phyloP scores from a whole-genome alignment of 2,329 filamentous ascomycete species.

The Diaporthe australafricana region DNA sequence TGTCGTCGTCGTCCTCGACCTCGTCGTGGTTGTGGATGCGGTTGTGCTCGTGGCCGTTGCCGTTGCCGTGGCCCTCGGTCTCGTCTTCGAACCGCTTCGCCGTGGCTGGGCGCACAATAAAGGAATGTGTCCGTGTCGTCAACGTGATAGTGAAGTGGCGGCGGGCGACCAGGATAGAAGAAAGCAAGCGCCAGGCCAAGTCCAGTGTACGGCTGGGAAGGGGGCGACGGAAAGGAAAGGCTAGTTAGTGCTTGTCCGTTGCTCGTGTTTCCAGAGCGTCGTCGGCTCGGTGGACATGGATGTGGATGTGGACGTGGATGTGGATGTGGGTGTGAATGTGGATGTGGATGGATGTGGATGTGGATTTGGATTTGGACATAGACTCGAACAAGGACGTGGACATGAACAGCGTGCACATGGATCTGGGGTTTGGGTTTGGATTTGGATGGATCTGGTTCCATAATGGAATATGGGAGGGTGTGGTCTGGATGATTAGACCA shows the following conservation, averaged over 20 bases:
- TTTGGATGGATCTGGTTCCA: background rate
- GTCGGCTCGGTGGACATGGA: background rate
- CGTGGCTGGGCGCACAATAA: background rate
- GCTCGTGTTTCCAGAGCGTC: slow-evolving; percentile 6
- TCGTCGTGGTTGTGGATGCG: background rate
- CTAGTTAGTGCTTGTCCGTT: background rate
- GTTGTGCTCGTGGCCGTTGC: background rate
- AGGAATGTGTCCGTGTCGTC: slow-evolving; percentile 1
- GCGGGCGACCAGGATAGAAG: slow-evolving; percentile 1
- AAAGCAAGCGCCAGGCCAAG: background rate
- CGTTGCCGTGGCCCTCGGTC: background rate
- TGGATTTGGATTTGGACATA: slow-evolving; percentile 9
- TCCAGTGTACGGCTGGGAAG: slow-evolving; percentile 14
- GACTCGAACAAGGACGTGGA: background rate
- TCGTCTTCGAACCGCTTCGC: background rate
- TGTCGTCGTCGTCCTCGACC: background rate
- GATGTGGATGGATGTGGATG: background rate
- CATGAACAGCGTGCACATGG: background rate
- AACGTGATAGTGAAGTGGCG: slow-evolving; percentile 1
- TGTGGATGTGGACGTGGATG: background rate
- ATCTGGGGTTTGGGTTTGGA: slow-evolving; percentile 15
- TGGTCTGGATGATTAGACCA: background rate
- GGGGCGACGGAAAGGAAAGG: background rate
- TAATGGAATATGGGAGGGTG: background rate
- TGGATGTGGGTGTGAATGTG: no score